Evolutionary conservation across 495 filamentous ascomycete genomes (phyloP).

Genomic region (Recurvomyces mirabilis): DNA sequence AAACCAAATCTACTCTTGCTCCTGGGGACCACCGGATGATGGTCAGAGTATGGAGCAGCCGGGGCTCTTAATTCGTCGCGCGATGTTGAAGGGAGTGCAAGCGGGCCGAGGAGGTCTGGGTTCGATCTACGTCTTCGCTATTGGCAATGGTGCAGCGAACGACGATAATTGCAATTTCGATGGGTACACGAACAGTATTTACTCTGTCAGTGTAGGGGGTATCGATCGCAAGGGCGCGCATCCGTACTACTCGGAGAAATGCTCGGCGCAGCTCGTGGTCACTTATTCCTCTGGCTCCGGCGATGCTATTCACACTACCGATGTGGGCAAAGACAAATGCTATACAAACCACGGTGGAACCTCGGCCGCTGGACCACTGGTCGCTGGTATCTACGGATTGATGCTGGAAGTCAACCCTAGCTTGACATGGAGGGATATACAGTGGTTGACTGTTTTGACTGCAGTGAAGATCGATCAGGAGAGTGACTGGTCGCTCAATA

Average conservation of each 20-base stretch:
- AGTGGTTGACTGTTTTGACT: conserved; percentile 77
- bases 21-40: conserved; percentile 93
- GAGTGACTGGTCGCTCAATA: conserved; percentile 63
- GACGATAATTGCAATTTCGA: conserved; percentile 99
- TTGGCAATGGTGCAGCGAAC: conserved; percentile 77
- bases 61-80: conserved; percentile 72
- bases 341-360: conserved; percentile 76
- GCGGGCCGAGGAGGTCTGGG: conserved; percentile 72
- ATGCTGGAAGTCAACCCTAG: conserved; percentile 77
- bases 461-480: conserved; percentile 69
- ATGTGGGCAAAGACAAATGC: conserved; percentile 77
- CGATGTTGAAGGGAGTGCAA: conserved; percentile 86
- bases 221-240: conserved; percentile 77
- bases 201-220: conserved; percentile 92
- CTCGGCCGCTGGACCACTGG: conserved; percentile 90
- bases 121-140: conserved; percentile 95
- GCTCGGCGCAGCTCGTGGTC: conserved; percentile 88
- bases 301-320: conserved; percentile 90
- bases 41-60: conserved; percentile 89
- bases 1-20: conserved; percentile 97
- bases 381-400: conserved; percentile 86
- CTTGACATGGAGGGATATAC: conserved; percentile 86
- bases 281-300: conserved; percentile 87
- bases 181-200: conserved; percentile 98
- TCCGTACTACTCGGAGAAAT: conserved; percentile 89